Percentiles rank a stretch among this genome's conserved stretches.
phyloP scores from a whole-genome alignment of 139 green algal genomes.

The Tetraselmis chui region DNA sequence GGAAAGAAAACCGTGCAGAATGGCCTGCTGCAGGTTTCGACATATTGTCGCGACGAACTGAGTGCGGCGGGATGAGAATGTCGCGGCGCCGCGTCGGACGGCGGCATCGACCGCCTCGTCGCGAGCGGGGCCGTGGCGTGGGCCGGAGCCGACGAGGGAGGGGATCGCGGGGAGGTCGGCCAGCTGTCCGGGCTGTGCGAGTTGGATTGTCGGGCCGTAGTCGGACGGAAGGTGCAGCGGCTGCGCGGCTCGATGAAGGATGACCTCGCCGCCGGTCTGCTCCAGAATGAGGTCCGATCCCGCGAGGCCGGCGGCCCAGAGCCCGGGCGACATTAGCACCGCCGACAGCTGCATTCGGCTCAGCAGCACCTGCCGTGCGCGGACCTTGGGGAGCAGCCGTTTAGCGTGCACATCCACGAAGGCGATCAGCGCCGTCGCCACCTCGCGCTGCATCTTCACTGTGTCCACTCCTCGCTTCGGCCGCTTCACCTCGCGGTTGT shows the following conservation, averaged over 20 bases:
- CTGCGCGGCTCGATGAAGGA: not conserved
- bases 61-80: not conserved
- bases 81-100: not conserved
- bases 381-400: not conserved
- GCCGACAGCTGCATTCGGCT: not conserved
- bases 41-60: not conserved
- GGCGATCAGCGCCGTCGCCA: not conserved
- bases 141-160: not conserved
- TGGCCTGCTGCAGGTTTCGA: not conserved
- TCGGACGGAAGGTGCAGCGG: not conserved
- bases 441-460: not conserved
- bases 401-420: not conserved
- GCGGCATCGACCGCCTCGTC: not conserved
- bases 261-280: not conserved
- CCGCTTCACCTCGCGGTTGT: not conserved
- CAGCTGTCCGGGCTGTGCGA: not conserved
- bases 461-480: not conserved
- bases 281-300: not conserved
- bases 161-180: not conserved
- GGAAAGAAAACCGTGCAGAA: not conserved
- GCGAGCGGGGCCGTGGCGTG: not conserved
- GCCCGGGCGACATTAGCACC: not conserved
- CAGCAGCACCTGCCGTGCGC: not conserved
- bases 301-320: not conserved
- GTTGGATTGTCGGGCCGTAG: not conserved